These are phyloP conservation scores for Eucalyptus cloeziana DNA, from an alignment of 345 rosid species.

Conservation along the genomic window DNA sequence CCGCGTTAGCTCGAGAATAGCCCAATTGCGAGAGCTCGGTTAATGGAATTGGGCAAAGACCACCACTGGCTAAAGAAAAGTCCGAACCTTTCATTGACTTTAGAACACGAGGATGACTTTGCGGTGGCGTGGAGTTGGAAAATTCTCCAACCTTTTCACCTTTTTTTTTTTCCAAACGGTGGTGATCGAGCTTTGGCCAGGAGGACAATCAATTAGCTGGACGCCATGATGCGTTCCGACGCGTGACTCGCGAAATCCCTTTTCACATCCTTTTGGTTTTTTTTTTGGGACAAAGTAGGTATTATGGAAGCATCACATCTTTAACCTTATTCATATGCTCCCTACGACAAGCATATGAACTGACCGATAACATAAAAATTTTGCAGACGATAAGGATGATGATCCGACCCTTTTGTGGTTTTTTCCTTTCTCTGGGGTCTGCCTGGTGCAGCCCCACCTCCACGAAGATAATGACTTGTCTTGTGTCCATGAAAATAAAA, in stretches of 20 bases:
- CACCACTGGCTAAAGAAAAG: neutral
- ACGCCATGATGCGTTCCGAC: neutral
- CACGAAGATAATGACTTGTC: neutral
- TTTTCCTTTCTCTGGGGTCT: neutral
- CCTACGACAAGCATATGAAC: neutral
- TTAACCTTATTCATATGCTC: neutral
- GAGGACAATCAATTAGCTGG: neutral
- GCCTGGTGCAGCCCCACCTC: neutral
- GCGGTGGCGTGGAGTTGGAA: neutral
- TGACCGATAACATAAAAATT: neutral
- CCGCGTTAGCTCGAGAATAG: neutral
- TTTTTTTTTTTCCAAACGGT: neutral
- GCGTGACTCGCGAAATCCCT: neutral
- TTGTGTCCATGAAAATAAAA: neutral
- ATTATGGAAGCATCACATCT: neutral
- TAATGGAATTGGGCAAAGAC: neutral
- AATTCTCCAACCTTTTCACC: neutral
- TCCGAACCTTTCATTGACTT: neutral
- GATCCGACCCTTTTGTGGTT: neutral
- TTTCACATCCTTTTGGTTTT: neutral
- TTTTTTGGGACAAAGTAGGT: neutral
- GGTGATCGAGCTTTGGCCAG: neutral
- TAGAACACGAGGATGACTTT: neutral
- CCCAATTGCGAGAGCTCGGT: neutral
- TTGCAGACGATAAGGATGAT: neutral